A percentile compares a stretch with the other conserved stretches of the same genome.
Evolutionary conservation across 2,329 filamentous ascomycete species (phyloP).

Genomic region (Ophiostoma himal-ulmi): DNA sequence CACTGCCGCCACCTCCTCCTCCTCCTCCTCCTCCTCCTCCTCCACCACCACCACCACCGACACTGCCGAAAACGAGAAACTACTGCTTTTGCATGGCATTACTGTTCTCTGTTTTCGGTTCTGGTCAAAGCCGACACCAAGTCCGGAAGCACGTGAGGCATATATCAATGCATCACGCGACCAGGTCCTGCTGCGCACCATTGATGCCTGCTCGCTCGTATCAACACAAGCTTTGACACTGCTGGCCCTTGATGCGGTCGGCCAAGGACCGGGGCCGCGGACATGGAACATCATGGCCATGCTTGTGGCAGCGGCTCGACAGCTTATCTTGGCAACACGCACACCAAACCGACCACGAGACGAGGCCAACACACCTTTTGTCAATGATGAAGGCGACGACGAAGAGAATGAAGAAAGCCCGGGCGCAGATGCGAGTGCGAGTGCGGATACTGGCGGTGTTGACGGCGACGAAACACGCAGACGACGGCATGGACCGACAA

Average conservation of each 20-base stretch:
- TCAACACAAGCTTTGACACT: conserved; percentile 21
- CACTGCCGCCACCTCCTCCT: background rate
- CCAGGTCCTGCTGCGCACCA: conserved; percentile 19
- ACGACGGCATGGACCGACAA: background rate
- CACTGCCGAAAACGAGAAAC: conserved; percentile 1
- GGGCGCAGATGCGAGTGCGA: too few species aligned
- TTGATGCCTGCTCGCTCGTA: conserved; percentile 20
- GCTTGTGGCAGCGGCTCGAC: conserved; percentile 21
- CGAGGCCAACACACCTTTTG: conserved; percentile 15
- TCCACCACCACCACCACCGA: too few species aligned
- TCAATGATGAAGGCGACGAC: conserved; percentile 14
- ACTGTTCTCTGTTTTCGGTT: conserved; percentile 22
- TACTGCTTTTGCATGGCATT: conserved; percentile 22
- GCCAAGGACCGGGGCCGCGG: conserved; percentile 21
- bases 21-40: background rate
- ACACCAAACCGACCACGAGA: background rate
- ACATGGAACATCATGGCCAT: conserved; percentile 26
- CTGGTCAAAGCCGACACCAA: conserved; percentile 16
- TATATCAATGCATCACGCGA: conserved; percentile 19
- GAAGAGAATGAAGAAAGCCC: background rate
- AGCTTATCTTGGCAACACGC: conserved; percentile 21
- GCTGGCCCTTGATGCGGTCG: conserved; percentile 22
- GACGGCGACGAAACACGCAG: background rate
- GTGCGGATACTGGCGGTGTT: background rate
- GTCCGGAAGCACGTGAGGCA: background rate